phyloP scores from a whole-genome alignment of 148 eudicot genomes.

The Vaccinium vitisidaea region DNA sequence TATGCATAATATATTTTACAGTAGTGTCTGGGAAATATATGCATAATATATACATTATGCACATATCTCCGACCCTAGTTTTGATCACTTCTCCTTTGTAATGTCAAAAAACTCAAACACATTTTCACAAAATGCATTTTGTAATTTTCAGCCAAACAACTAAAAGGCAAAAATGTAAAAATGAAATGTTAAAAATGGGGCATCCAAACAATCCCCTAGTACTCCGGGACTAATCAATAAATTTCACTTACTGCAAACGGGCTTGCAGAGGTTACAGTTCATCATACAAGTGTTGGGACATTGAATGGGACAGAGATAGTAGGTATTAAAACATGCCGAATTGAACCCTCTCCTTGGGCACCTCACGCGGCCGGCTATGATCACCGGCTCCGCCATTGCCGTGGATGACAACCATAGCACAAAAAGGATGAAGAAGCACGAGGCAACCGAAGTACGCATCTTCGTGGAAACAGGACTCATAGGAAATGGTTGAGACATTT shows the following conservation, averaged over 20 bases:
- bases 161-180: no score
- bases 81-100: no score
- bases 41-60: no score
- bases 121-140: no score
- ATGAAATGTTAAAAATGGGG: no score
- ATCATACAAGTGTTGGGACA: neutral
- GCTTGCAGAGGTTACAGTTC: slow-evolving; percentile 9
- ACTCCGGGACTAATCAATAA: no score
- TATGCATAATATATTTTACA: no score
- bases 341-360: neutral
- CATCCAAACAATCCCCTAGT: no score
- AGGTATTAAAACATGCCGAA: neutral
- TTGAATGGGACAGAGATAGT: neutral
- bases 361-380: neutral
- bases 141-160: no score
- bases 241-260: slow-evolving; percentile 15
- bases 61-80: no score
- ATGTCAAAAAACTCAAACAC: no score
- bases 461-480: neutral
- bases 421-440: neutral
- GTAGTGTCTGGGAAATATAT: no score
- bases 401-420: neutral
- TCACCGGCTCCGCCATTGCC: neutral
- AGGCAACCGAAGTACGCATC: neutral
- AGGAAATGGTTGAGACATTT: neutral